Percentiles rank a stretch among this genome's conserved stretches.
phyloP scores from a whole-genome alignment of 2,329 filamentous ascomycete species.

The Cercospora sojina region DNA sequence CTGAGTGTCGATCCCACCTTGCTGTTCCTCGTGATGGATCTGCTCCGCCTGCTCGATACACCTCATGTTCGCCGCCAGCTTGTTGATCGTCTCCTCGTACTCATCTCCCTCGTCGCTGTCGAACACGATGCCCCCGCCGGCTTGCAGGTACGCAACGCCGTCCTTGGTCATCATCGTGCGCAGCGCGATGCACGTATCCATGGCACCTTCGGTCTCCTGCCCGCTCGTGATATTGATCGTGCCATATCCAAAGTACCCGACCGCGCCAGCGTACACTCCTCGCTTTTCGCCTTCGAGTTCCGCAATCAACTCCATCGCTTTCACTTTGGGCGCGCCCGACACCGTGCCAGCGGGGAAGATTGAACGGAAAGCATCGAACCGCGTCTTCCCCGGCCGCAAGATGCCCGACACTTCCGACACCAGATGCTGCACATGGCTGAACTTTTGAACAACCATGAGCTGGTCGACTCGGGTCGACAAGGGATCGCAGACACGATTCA shows the following conservation, averaged over 20 bases:
- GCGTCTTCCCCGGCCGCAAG: conserved; percentile 76
- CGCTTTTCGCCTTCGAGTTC: conserved; percentile 93
- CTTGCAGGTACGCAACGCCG: conserved; percentile 85
- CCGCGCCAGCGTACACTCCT: conserved; percentile 91
- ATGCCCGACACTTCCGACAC: conserved; percentile 93
- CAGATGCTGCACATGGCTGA: conserved; percentile 95
- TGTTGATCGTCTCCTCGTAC: conserved; percentile 96
- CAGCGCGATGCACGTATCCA: conserved; percentile 83
- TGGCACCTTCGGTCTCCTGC: conserved; percentile 70
- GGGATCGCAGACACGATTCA: conserved; percentile 93
- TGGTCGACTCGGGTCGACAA: conserved; percentile 85
- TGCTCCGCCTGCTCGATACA: conserved; percentile 84
- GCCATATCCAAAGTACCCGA: conserved; percentile 93
- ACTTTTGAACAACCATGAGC: conserved; percentile 90
- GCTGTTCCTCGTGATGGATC: conserved; percentile 56
- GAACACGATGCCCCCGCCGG: conserved; percentile 86
- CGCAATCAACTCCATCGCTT: conserved; percentile 94
- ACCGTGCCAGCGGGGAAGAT: conserved; percentile 98
- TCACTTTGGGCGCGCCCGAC: conserved; percentile 90
- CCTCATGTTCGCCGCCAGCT: conserved; percentile 83
- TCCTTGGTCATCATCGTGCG: conserved; percentile 95
- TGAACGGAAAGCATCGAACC: conserved; percentile 89
- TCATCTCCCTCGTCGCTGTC: conserved; percentile 90
- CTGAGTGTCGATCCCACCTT: conserved; percentile 12
- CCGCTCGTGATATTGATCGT: conserved; percentile 55